These are phyloP conservation scores for Paratinospora sagittata DNA, from an alignment of 164 flowering plant genomes.

Conservation along the genomic window DNA sequence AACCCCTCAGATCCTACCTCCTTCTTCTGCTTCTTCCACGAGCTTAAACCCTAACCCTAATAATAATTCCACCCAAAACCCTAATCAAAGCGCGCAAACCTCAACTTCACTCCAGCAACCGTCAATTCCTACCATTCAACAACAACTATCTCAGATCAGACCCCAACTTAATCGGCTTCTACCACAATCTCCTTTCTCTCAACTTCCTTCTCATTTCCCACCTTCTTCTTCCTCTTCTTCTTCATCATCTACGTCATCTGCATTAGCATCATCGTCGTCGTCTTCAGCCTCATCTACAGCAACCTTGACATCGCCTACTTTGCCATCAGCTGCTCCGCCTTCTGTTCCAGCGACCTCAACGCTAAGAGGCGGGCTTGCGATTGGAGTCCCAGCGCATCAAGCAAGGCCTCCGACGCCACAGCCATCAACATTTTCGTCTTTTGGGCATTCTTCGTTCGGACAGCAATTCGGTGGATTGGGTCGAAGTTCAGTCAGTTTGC, in stretches of 20 bases:
- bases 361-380: slow-evolving; percentile 47
- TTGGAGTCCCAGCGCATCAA: slow-evolving; percentile 60
- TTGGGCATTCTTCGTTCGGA: slow-evolving; percentile 28
- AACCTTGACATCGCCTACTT: too few relatives aligned
- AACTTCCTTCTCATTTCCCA: slow-evolving; percentile 12
- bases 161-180: slow-evolving; percentile 31
- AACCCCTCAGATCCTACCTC: neutral
- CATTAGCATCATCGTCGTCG: neutral
- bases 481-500: slow-evolving; percentile 25
- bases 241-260: neutral
- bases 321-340: neutral
- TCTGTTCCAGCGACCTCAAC: neutral
- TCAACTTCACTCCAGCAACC: slow-evolving; percentile 1
- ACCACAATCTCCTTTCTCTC: slow-evolving; percentile 23
- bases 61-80: slow-evolving; percentile 15
- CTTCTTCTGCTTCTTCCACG: slow-evolving; percentile 8
- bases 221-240: slow-evolving; percentile 10
- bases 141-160: slow-evolving; percentile 3
- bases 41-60: slow-evolving; percentile 24
- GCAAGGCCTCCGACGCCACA: slow-evolving; percentile 20
- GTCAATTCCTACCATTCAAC: too few relatives aligned
- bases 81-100: slow-evolving; percentile 14
- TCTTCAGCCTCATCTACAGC: neutral
- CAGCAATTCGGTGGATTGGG: slow-evolving; percentile 42
- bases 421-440: slow-evolving; percentile 33